Base-by-base conservation (phyloP, 2,329 filamentous ascomycete species). In the Diplodia seriata region DNA sequence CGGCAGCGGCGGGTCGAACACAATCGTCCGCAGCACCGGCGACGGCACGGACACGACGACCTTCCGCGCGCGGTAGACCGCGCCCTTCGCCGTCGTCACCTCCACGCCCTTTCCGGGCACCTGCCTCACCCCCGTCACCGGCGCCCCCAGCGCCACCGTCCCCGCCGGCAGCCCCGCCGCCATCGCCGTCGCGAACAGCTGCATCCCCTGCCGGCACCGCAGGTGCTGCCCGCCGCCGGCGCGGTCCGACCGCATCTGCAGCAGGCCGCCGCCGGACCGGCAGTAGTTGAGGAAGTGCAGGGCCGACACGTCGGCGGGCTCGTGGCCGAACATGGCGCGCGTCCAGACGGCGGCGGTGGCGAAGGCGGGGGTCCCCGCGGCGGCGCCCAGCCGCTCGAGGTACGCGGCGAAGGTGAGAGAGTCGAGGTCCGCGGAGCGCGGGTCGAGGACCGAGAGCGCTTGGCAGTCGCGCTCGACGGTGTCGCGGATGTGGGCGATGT, bases 201-300 rank as follows among this genome's bases (percentile, higher is more conserved):
- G 81, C 0, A 81, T 85, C 1, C 85, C 59, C 29, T 63, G 59
- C 15, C 59, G 43, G 43, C 85, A 72, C 1, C 85, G 80, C 8
- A 87, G 77, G 70, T 85, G 81, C 70, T 87, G 85, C 0, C 82
- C 86, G 5, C 86, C 86, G 51, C 81, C 71, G 67, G 84, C 83
- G 26, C 77, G 72, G 71, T 88, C 86, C 0, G 84, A 85, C 0
- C 84, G 78, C 81, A 88, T 85, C 54, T 71, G 77, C 68, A 85
- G 68, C 2, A 88, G 75, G 0, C 87, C 86, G 4, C 82, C 82
- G 2, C 84, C 84, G 12, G 79, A 81, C 70, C 82, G 83, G 78
- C 83, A 84, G 75, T 88, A 87, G 71, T 86, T 79, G 26, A 89
- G 77, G 71, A 88, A 86, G 72, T 77, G 87, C 1, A 85, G 73